Evolutionary conservation across 345 rosid genomes (phyloP).

Genomic region (Sisymbrium irio): DNA sequence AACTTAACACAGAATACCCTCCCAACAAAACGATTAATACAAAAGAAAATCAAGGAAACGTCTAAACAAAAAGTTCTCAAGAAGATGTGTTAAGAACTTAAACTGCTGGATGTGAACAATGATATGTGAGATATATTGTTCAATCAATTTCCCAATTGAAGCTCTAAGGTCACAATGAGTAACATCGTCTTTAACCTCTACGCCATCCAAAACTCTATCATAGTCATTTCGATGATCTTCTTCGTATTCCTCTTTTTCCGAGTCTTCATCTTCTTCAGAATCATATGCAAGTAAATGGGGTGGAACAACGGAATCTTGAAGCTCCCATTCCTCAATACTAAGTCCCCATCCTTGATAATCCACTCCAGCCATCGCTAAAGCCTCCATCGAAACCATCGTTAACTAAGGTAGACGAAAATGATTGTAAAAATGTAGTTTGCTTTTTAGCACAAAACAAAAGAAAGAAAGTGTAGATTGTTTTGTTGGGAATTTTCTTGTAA

Average conservation of each 20-base stretch:
- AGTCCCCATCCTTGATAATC: slow-evolving; percentile 38
- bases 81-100: slow-evolving; percentile 15
- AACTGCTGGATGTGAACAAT: slow-evolving; percentile 15
- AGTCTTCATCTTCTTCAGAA: slow-evolving; percentile 14
- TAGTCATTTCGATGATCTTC: background rate
- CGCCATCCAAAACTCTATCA: slow-evolving; percentile 1
- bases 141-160: background rate
- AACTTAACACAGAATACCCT: background rate
- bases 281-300: slow-evolving; percentile 39
- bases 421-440: background rate
- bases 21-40: background rate
- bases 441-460: background rate
- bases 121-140: background rate
- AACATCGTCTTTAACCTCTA: background rate
- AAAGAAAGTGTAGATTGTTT: no score
- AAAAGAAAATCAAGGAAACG: slow-evolving; percentile 8
- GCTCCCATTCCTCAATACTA: slow-evolving; percentile 40
- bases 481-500: background rate
- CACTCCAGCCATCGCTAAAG: slow-evolving; percentile 49
- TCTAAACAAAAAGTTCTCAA: slow-evolving; percentile 15
- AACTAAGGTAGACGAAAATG: background rate
- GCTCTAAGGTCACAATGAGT: slow-evolving; percentile 18
- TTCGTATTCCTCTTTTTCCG: background rate
- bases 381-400: slow-evolving; percentile 39
- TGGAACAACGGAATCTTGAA: slow-evolving; percentile 19